phyloP scores from a whole-genome alignment of 2,329 filamentous ascomycete species.

The Alternaria viburni region DNA sequence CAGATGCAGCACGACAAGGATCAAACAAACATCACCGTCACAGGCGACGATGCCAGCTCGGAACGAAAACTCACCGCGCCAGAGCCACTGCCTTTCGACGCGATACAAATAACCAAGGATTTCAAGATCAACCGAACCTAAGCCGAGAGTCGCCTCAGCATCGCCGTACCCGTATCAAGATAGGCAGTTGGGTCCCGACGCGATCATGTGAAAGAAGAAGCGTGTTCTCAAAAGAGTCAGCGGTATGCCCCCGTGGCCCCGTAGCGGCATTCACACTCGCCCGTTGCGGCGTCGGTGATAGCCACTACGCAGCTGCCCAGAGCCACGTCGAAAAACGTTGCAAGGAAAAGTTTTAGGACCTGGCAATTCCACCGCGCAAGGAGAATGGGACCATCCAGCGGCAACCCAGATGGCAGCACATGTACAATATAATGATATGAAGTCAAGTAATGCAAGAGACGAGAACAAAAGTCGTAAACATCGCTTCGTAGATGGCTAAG shows the following conservation, averaged over 20 bases:
- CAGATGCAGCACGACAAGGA: constrained; percentile 24
- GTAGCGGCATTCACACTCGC: neutral
- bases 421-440: neutral
- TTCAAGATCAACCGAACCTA: constrained; percentile 19
- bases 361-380: neutral
- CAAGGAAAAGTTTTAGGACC: neutral
- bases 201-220: too few species aligned
- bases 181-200: neutral
- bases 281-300: neutral
- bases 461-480: neutral
- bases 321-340: neutral
- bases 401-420: neutral
- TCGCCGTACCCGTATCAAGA: neutral
- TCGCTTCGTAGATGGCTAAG: neutral
- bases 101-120: constrained; percentile 25
- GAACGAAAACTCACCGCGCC: constrained; percentile 23
- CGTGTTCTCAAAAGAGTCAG: too few species aligned
- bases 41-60: constrained; percentile 27
- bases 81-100: constrained; percentile 13
- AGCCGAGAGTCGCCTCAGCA: neutral
- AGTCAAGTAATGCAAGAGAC: neutral
- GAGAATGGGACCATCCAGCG: neutral
- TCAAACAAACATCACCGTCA: constrained; percentile 17
- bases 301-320: neutral
- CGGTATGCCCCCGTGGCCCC: too few species aligned